Evolutionary conservation across 1,284 basidiomycete species (phyloP).

Genomic region (Moniliophthora roreri): DNA sequence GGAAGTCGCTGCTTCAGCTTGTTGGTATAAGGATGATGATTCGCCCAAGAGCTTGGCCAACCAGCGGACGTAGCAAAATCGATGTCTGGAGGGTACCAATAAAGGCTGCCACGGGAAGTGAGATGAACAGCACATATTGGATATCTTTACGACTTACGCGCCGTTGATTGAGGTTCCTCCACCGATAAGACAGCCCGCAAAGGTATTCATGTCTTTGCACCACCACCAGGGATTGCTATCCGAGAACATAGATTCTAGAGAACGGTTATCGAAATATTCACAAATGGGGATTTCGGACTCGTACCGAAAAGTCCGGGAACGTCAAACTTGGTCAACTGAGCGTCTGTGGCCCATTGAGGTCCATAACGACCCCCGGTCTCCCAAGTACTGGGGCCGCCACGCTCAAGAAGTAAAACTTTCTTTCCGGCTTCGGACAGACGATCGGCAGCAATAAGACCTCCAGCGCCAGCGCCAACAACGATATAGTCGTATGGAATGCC

Average conservation of each 20-base stretch:
- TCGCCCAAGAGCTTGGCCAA: conserved; percentile 56
- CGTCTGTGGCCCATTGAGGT: conserved; percentile 48
- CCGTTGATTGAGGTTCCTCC: conserved; percentile 66
- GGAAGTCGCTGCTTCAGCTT: conserved; percentile 53
- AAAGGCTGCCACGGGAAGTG: conserved; percentile 41
- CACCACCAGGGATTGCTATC: conserved; percentile 59
- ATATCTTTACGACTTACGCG: conserved; percentile 40
- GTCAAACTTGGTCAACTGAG: conserved; percentile 62
- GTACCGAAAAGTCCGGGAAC: conserved; percentile 57
- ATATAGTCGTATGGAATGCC: conserved; percentile 62
- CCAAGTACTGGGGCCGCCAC: conserved; percentile 61
- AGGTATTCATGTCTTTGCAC: conserved; percentile 64
- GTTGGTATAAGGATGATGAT: conserved; percentile 48
- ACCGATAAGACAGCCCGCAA: conserved; percentile 63
- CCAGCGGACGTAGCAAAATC: conserved; percentile 54
- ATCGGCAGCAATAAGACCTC: conserved; percentile 44
- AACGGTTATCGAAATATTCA: too few relatives aligned
- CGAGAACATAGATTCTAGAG: conserved; percentile 61
- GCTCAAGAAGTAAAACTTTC: conserved; percentile 60
- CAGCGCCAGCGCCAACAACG: conserved; percentile 54
- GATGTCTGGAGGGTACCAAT: conserved; percentile 51
- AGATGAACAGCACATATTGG: conserved; percentile 6
- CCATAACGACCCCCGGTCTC: conserved; percentile 60
- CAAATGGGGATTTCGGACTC: conserved; percentile 8
- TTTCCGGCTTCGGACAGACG: conserved; percentile 61